Base-by-base conservation (phyloP, 371 early-diverging fungal species). In the Capniomyces stellatus region DNA sequence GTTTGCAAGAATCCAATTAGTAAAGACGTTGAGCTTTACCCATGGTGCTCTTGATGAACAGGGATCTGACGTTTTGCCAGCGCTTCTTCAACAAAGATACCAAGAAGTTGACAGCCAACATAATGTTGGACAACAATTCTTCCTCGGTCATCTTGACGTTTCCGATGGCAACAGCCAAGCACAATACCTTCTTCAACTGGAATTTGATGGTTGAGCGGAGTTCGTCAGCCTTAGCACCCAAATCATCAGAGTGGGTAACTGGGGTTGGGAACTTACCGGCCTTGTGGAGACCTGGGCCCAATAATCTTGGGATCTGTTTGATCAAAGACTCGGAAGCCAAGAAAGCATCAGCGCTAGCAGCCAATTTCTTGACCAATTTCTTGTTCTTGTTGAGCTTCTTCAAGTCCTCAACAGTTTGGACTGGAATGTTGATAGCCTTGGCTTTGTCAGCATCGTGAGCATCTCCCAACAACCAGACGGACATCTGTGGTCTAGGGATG, bases 301-400 rank as follows among this genome's bases (percentile, higher is more conserved):
- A 76, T 57, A 97, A 81, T 87, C 92, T 88, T 59, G 95, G 95
- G 61, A 94, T 92, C 78, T 90, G 89, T 87, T 96, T 97, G 81
- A 97, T 93, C 66, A 95, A 79, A 57, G 89, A 87, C 69, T 94
- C 91, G 58, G 94, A 93, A 30, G 96, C 92, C 50, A 98, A 74
- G 85, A 98, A 97, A 64, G 96, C 95, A 78, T 97, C 93, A 70
- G 78, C 81, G 70, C 78, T 81, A 78, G 76, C 80, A 69, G 86
- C 92, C 58, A 98, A 82, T 82, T 93, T 95, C 89, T 97, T 97
- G 81, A 94, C 89, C 58, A 85, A 78, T 83, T 92, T 93, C 89
- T 97, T 95, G 88, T 92, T 92, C 87, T 95, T 93, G 88, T 94
- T 86, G 64, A 94, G 82, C 83, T 96, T 95, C 85, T 96, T 94